phyloP scores from a whole-genome alignment of 2,329 filamentous ascomycete species.

The Cladosporium sphaerospermum region DNA sequence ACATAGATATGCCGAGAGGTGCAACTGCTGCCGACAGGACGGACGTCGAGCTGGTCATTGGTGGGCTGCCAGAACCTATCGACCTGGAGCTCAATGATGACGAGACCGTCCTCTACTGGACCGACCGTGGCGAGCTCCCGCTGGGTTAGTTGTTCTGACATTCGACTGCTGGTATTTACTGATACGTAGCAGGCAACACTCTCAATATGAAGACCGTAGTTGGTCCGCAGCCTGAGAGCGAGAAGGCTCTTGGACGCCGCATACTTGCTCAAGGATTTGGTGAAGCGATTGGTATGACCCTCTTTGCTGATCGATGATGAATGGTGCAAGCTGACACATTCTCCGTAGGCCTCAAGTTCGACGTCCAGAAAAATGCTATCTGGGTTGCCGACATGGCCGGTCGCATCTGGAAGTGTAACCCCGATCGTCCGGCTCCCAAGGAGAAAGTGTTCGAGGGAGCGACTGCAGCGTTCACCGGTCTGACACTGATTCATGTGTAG shows the following conservation, averaged over 20 bases:
- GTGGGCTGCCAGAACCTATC: constrained; percentile 49
- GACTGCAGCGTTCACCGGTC: constrained; percentile 11
- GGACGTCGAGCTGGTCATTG: constrained; percentile 33
- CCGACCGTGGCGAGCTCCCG: constrained; percentile 54
- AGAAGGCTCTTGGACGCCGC: constrained; percentile 15
- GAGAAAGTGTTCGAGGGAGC: constrained; percentile 12
- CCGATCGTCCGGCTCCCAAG: constrained; percentile 6
- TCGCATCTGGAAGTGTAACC: constrained; percentile 12
- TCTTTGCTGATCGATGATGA: no score
- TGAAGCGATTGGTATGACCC: neutral
- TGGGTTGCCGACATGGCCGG: constrained; percentile 14
- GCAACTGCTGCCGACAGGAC: constrained; percentile 31
- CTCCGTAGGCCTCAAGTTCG: constrained; percentile 12
- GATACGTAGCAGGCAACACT: constrained; percentile 33
- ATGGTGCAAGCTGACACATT: no score
- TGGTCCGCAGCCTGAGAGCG: constrained; percentile 12
- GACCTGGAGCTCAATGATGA: constrained; percentile 51
- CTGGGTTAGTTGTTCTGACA: constrained; percentile 29
- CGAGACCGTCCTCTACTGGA: constrained; percentile 50
- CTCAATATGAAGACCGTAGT: constrained; percentile 37
- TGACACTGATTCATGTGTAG: neutral
- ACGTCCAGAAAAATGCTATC: constrained; percentile 6
- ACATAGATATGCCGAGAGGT: constrained; percentile 32
- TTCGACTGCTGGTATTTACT: neutral
- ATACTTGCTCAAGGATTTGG: neutral